Percentiles rank a stretch among this genome's conserved stretches.
These are phyloP conservation scores for Glarea lozoyensis DNA, from an alignment of 495 filamentous ascomycete species.

Conservation along the genomic window DNA sequence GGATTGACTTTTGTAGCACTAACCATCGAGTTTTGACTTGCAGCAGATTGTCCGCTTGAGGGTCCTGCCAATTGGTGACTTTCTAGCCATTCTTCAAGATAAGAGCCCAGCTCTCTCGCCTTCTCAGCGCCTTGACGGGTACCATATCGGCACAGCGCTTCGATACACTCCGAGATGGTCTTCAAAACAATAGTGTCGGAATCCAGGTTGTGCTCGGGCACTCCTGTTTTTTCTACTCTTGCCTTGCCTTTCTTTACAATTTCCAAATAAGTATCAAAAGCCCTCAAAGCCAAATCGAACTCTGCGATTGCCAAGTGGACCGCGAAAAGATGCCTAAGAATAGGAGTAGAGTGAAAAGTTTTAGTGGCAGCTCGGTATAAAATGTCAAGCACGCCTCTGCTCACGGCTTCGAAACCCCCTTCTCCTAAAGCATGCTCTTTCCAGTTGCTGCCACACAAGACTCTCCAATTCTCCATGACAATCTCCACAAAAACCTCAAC, in stretches of 20 bases:
- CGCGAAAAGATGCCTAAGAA: conserved; percentile 80
- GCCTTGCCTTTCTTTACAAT: conserved; percentile 75
- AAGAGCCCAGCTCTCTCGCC: conserved; percentile 54
- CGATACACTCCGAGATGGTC: conserved; percentile 69
- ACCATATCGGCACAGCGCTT: conserved; percentile 74
- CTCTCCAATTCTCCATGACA: conserved; percentile 76
- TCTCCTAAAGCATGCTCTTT: conserved; percentile 67
- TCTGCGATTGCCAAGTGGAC: conserved; percentile 80
- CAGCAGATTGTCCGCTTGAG: conserved; percentile 17
- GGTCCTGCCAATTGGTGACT: conserved; percentile 31
- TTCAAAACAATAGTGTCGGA: conserved; percentile 62
- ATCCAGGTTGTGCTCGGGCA: conserved; percentile 64
- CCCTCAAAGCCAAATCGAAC: conserved; percentile 76
- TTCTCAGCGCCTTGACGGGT: conserved; percentile 65
- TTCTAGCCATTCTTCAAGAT: conserved; percentile 57
- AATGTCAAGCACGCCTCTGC: conserved; percentile 68
- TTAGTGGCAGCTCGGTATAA: conserved; percentile 83
- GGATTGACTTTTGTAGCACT: conserved; percentile 15
- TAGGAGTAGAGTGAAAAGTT: conserved; percentile 84
- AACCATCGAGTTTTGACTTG: conserved; percentile 23
- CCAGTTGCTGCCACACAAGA: conserved; percentile 67
- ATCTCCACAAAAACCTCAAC: conserved; percentile 75
- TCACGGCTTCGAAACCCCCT: conserved; percentile 63
- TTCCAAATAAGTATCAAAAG: conserved; percentile 83
- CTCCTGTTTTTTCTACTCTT: conserved; percentile 66